Evolutionary conservation across 1,284 basidiomycete species (phyloP).

Genomic region (Tilletia walkeri): DNA sequence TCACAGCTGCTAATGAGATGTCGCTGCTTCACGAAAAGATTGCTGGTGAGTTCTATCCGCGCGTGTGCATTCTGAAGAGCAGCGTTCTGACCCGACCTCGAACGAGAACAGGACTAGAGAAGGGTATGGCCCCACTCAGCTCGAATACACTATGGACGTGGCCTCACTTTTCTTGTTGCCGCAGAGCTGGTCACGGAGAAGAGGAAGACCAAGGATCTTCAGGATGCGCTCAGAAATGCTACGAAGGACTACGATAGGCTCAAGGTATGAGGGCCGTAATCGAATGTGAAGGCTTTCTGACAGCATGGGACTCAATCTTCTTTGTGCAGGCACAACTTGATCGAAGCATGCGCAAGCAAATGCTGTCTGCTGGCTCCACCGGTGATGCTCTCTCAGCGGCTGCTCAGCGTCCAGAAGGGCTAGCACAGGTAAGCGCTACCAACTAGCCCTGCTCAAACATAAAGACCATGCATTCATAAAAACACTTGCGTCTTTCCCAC

Average conservation of each 20-base stretch:
- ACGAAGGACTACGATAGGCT: conserved; percentile 16
- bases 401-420: background rate
- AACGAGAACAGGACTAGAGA: background rate
- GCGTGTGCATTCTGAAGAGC: background rate
- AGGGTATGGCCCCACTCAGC: background rate
- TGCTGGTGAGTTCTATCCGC: background rate
- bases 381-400: conserved; percentile 1
- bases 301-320: background rate
- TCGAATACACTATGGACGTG: background rate
- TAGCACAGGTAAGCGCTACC: background rate
- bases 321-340: conserved; percentile 1
- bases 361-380: background rate
- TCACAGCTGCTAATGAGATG: conserved; percentile 6
- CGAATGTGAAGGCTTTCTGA: no score
- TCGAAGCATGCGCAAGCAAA: conserved; percentile 15
- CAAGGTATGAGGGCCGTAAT: conserved; percentile 1
- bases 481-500: background rate
- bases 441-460: background rate
- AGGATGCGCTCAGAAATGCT: background rate
- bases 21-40: conserved; percentile 7
- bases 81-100: background rate
- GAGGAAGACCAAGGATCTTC: conserved; percentile 9
- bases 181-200: conserved; percentile 14
- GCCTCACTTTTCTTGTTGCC: background rate
- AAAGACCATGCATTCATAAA: background rate